phyloP scores from a whole-genome alignment of 441 rosid genomes.

The Geranium incanum region DNA sequence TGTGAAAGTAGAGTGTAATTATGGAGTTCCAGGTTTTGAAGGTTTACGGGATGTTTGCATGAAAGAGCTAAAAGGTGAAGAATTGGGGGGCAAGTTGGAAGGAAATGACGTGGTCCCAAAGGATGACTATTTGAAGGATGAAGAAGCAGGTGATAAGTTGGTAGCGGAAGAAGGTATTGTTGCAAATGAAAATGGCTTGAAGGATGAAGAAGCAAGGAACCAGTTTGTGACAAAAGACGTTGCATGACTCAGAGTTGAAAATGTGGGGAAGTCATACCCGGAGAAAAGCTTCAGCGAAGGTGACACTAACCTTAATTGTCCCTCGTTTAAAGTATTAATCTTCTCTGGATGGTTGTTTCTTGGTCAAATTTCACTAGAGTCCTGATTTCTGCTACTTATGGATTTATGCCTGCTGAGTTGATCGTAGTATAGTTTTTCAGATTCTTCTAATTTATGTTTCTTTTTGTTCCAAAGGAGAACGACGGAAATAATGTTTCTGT shows the following conservation, averaged over 20 bases:
- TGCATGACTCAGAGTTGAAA: neutral
- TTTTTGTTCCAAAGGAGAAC: neutral
- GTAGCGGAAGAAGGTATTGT: conserved; percentile 16
- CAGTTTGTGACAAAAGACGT: neutral
- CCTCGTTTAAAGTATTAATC: conserved; percentile 32
- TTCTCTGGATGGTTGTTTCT: conserved; percentile 26
- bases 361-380: conserved; percentile 24
- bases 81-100: conserved; percentile 1
- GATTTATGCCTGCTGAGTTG: conserved; percentile 23
- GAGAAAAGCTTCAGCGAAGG: conserved; percentile 32
- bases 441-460: conserved; percentile 17
- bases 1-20: too few relatives aligned
- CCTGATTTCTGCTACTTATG: conserved; percentile 17
- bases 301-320: conserved; percentile 25
- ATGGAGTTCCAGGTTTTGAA: neutral
- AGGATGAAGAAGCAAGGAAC: conserved; percentile 17
- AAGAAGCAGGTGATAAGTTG: conserved; percentile 14
- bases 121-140: neutral
- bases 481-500: conserved; percentile 13
- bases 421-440: conserved; percentile 19
- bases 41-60: conserved; percentile 28
- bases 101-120: conserved; percentile 7
- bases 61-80: conserved; percentile 16
- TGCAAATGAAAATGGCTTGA: conserved; percentile 12
- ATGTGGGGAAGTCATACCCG: neutral